A percentile compares a stretch with the other conserved stretches of the same genome.
Evolutionary conservation across 108 stramenopile genomes (phyloP).

Genomic region (Skeletonema marinoi): DNA sequence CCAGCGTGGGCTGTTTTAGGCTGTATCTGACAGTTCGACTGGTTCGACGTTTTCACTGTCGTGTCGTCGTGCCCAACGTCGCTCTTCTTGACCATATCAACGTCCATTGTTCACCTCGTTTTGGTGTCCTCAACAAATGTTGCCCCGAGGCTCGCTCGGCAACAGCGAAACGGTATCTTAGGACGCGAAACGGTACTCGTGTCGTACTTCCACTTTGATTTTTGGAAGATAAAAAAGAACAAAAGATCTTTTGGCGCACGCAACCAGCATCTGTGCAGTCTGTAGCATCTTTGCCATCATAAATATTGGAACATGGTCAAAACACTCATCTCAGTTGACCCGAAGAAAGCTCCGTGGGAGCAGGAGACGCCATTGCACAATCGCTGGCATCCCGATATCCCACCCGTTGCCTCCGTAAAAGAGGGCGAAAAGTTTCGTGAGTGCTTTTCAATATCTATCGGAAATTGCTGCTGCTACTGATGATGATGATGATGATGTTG

Average conservation of each 20-base stretch:
- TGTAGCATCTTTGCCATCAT: no score
- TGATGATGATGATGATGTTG: no score
- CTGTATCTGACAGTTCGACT: background rate
- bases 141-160: no score
- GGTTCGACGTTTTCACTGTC: background rate
- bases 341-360: conserved; percentile 61
- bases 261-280: no score
- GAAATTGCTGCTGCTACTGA: background rate
- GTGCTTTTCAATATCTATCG: background rate
- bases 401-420: conserved; percentile 60
- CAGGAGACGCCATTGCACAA: conserved; percentile 70
- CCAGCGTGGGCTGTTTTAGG: background rate
- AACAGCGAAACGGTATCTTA: no score
- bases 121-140: no score
- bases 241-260: background rate
- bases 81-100: background rate
- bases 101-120: background rate
- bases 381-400: conserved; percentile 75
- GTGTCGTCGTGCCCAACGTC: background rate
- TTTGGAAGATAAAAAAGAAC: background rate
- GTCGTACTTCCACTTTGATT: background rate
- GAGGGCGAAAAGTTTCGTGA: conserved; percentile 65
- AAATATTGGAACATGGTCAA: conserved; percentile 35
- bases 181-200: background rate
- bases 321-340: conserved; percentile 61